Conservation (phyloP, 306 rosid species). For the Rosa chinensis region DNA sequence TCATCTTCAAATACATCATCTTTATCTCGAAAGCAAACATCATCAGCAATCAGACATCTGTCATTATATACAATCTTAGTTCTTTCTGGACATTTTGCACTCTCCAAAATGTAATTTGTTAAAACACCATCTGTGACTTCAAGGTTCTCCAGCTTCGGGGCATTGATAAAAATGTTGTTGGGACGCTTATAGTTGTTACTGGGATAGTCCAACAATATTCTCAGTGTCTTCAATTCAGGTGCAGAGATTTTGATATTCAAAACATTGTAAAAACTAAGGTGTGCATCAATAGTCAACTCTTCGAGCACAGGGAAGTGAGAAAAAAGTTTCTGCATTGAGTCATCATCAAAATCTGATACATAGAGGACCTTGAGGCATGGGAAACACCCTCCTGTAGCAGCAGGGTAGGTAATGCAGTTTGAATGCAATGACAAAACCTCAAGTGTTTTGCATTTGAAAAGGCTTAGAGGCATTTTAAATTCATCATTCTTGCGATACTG, state of each 20-base stretch:
- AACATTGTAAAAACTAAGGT: neutral
- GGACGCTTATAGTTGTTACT: neutral
- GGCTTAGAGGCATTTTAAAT: neutral
- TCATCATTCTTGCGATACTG: neutral
- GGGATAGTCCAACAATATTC: neutral
- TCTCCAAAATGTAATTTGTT: neutral
- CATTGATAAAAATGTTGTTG: neutral
- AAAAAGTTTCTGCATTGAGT: neutral
- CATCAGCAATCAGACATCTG: neutral
- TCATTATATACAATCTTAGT: neutral
- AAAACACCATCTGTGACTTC: neutral
- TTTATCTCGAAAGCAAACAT: neutral
- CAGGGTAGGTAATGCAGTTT: neutral
- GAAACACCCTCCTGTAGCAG: neutral
- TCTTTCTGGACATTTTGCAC: neutral
- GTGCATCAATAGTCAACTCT: neutral
- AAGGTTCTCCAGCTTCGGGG: neutral
- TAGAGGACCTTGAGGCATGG: neutral
- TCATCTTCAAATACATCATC: neutral
- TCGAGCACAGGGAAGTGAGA: constrained; percentile 1
- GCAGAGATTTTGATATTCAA: neutral
- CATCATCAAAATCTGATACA: neutral
- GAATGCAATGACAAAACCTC: neutral
- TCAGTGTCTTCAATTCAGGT: neutral
- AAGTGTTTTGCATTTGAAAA: neutral